Evolutionary conservation across 305 asterid genomes (phyloP).

Genomic region (Plantago coronopus): DNA sequence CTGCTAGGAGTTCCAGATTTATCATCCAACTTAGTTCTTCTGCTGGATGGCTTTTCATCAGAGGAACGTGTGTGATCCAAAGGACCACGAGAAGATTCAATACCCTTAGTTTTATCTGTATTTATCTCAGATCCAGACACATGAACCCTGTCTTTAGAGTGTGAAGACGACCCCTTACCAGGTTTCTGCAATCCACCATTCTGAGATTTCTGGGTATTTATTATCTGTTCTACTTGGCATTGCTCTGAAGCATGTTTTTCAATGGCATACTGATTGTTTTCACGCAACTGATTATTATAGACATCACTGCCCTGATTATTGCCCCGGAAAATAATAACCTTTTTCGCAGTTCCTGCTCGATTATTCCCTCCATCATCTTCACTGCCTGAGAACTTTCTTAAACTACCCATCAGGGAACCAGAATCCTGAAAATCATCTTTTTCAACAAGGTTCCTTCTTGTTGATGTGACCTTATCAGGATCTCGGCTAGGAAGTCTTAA

Average conservation of each 20-base stretch:
- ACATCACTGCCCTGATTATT: slow-evolving; percentile 31
- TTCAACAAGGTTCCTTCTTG: slow-evolving; percentile 39
- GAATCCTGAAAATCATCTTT: slow-evolving; percentile 48
- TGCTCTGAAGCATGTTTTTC: slow-evolving; percentile 29
- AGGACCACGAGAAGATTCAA: slow-evolving; percentile 36
- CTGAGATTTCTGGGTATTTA: slow-evolving; percentile 30
- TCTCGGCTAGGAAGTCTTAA: slow-evolving; percentile 38
- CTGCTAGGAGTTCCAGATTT: slow-evolving; percentile 41
- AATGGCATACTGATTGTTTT: slow-evolving; percentile 26
- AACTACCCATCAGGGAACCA: slow-evolving; percentile 35
- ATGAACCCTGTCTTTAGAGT: slow-evolving; percentile 36
- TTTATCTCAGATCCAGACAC: slow-evolving; percentile 37
- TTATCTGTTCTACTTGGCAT: slow-evolving; percentile 29
- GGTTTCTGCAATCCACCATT: slow-evolving; percentile 38
- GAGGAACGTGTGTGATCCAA: slow-evolving; percentile 27
- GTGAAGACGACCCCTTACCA: slow-evolving; percentile 41
- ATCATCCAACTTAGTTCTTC: slow-evolving; percentile 42
- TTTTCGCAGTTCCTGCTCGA: slow-evolving; percentile 35
- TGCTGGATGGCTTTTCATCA: slow-evolving; percentile 38
- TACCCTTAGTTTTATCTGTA: slow-evolving; percentile 33
- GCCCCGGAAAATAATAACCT: slow-evolving; percentile 36
- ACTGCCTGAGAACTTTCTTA: slow-evolving; percentile 48
- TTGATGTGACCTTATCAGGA: slow-evolving; percentile 40
- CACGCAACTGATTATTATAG: slow-evolving; percentile 20
- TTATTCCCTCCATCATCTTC: slow-evolving; percentile 46